A percentile compares a stretch with the other conserved stretches of the same genome.
Conservation (phyloP, 139 green algal genomes). For the Spirogloea muscicola region DNA sequence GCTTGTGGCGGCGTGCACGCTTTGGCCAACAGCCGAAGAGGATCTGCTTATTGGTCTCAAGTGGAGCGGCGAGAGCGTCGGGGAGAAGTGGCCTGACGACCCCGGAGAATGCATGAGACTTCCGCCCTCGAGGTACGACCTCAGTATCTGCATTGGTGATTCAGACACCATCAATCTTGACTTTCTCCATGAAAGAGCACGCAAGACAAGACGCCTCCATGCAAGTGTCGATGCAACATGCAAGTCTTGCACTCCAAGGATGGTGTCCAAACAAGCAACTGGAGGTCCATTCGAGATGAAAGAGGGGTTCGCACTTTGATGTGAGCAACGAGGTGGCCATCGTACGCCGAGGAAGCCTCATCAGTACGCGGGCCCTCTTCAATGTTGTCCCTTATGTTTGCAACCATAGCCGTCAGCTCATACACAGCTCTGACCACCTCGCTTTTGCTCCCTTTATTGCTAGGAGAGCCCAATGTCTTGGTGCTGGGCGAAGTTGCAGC, state of each 20-base stretch:
- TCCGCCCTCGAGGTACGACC: not conserved
- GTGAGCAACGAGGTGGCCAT: constrained; percentile 73
- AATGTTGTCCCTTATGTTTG: constrained; percentile 59
- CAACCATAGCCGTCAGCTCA: constrained; percentile 69
- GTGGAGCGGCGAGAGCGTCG: too few relatives aligned
- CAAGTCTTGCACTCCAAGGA: not conserved
- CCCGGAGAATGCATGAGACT: too few relatives aligned
- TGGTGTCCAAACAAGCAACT: not conserved
- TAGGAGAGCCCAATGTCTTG: not conserved
- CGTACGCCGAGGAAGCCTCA: constrained; percentile 22
- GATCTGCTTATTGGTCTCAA: too few relatives aligned
- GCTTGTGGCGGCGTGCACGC: too few relatives aligned
- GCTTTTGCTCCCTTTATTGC: not conserved
- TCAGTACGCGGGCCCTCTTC: constrained; percentile 45
- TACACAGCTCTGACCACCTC: constrained; percentile 48
- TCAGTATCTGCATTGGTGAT: not conserved
- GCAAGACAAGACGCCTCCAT: not conserved
- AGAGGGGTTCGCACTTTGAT: constrained; percentile 55
- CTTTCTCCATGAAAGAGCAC: not conserved
- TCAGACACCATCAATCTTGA: not conserved
- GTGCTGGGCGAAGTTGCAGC: too few relatives aligned
- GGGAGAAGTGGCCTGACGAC: too few relatives aligned
- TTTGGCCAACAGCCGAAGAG: too few relatives aligned
- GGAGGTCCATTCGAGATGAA: not conserved
- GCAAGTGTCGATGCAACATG: not conserved